Conservation (phyloP, 2,329 filamentous ascomycete species). For the Pseudocercospora macadamiae region DNA sequence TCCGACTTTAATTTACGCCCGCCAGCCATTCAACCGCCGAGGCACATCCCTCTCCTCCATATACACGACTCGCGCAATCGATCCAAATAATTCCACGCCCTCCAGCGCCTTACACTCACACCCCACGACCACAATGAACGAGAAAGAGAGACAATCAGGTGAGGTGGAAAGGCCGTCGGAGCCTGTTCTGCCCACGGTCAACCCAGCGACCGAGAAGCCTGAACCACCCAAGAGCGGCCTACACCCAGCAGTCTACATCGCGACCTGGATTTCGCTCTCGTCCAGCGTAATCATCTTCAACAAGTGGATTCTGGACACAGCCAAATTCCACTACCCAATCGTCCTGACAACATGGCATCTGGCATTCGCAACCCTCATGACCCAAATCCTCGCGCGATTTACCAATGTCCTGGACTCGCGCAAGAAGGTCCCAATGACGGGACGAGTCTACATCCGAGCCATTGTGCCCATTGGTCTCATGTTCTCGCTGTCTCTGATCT, state of each 20-base stretch:
- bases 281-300: conserved; percentile 98
- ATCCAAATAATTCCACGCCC: not conserved
- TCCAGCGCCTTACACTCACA: not conserved
- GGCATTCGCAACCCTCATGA: conserved; percentile 89
- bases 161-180: conserved; percentile 66
- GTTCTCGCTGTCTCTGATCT: conserved; percentile 95
- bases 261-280: conserved; percentile 85
- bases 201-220: conserved; percentile 71
- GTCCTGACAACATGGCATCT: conserved; percentile 96
- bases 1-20: not conserved
- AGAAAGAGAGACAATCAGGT: conserved; percentile 83
- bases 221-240: conserved; percentile 66
- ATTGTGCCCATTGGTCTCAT: conserved; percentile 95
- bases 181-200: conserved; percentile 76
- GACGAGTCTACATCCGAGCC: conserved; percentile 85
- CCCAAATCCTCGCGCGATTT: conserved; percentile 87
- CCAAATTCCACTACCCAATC: conserved; percentile 73
- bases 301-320: conserved; percentile 92
- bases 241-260: conserved; percentile 85
- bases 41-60: not conserved
- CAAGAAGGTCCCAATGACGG: conserved; percentile 97
- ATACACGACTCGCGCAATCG: not conserved
- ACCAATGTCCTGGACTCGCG: conserved; percentile 89
- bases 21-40: not conserved
- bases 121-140: conserved; percentile 66